Evolutionary conservation across 768 basidiomycete species (phyloP), one percentile per base, ranked within the genome.

Genomic region (Neoboletus brunneissimus): DNA sequence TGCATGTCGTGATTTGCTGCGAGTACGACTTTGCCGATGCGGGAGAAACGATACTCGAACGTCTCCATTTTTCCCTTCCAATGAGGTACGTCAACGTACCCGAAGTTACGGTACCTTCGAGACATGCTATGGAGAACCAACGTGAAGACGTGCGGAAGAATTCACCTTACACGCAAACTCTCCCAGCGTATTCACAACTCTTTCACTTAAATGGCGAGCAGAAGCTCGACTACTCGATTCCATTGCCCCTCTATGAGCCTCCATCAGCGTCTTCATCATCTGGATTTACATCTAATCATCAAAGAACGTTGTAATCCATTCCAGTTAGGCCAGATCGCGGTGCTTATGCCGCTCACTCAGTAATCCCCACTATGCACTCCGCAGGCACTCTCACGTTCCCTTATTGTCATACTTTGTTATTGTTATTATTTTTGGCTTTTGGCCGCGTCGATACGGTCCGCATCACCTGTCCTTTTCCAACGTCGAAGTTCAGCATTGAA

Each of bases 151-250:
- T 44, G 25, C 62, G 27, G 41, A 65, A 55, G 50, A 52, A 13
- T 34, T 49, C 62, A 11, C 69, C 61, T 27, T 63, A 63, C 49
- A 57, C 66, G 5, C 68, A 71, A 15, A 63, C 62, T 42, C 81
- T 90, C 20, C 91, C 91, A 2, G 80, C 85, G 4, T 93, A 93
- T 65, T 89, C 88, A 6, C 88, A 91, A 60, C 76, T 93, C 20
- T 93, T 86, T 72, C 74, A 91, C 64, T 64, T 76, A 18, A 88
- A 89, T 61, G 91, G 91, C 18, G 86, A 90, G 51, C 79, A 79
- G 53, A 88, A 84, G 72, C 76, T 88, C 48, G 89, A 91, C 64
- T 78, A 81, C 57, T 81, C 80, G n/a, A 63, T 48, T 16, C 86
- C 84, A 15, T 72, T 89, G 42, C 90, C 89, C 0, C 74, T 80